Percentiles rank a stretch among this genome's conserved stretches.
These are phyloP conservation scores for Calamus simplicifolius DNA, from an alignment of 176 grass and related monocot genomes.

Conservation along the genomic window DNA sequence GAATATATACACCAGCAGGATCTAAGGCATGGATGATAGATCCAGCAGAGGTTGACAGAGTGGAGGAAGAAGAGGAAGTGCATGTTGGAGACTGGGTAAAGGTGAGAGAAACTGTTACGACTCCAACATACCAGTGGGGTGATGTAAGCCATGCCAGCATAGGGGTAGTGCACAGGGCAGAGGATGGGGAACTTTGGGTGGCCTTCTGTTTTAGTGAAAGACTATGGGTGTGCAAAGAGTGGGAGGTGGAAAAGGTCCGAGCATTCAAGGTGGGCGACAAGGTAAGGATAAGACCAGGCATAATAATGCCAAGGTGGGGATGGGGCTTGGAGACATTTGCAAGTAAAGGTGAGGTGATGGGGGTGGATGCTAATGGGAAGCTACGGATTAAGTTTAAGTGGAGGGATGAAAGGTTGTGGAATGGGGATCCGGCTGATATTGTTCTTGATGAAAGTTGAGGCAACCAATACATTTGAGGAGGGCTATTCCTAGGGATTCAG, in stretches of 20 bases:
- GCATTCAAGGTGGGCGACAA: slow-evolving; percentile 67
- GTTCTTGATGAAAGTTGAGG: slow-evolving; percentile 61
- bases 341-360: slow-evolving; percentile 80
- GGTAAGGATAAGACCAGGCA: slow-evolving; percentile 62
- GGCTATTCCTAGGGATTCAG: slow-evolving; percentile 39
- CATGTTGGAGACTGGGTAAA: slow-evolving; percentile 85
- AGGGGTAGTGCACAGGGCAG: slow-evolving; percentile 79
- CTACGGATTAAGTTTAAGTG: slow-evolving; percentile 92
- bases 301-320: slow-evolving; percentile 79
- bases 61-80: slow-evolving; percentile 88
- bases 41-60: slow-evolving; percentile 74
- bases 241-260: slow-evolving; percentile 84
- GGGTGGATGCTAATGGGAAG: slow-evolving; percentile 94
- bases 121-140: slow-evolving; percentile 94
- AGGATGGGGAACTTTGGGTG: slow-evolving; percentile 84
- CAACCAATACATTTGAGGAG: slow-evolving; percentile 42
- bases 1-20: slow-evolving; percentile 94
- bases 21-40: slow-evolving; percentile 96
- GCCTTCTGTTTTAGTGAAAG: slow-evolving; percentile 96
- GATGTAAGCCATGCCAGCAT: slow-evolving; percentile 78
- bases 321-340: slow-evolving; percentile 89
- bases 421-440: slow-evolving; percentile 91
- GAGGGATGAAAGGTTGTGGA: slow-evolving; percentile 79
- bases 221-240: slow-evolving; percentile 90
- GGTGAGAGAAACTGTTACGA: slow-evolving; percentile 62